These are phyloP conservation scores for Phylloporus arenicola DNA, from an alignment of 768 basidiomycete genomes.

Conservation along the genomic window DNA sequence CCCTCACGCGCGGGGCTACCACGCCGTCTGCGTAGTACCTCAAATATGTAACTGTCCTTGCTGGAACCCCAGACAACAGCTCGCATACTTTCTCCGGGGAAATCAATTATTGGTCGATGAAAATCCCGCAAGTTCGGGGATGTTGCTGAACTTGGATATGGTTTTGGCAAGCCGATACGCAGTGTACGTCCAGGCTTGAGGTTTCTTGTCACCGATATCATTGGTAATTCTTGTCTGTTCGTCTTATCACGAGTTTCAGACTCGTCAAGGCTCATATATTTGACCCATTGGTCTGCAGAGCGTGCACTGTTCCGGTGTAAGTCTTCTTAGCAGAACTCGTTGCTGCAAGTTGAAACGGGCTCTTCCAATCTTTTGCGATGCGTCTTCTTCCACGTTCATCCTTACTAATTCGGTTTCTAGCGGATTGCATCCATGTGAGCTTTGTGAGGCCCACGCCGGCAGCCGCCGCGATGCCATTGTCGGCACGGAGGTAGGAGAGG, in stretches of 20 bases:
- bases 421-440: slow-evolving; percentile 4
- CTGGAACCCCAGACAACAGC: neutral
- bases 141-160: slow-evolving; percentile 54
- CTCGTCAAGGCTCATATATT: neutral
- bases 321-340: slow-evolving; percentile 47
- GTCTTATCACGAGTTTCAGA: neutral
- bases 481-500: slow-evolving; percentile 21
- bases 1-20: slow-evolving; percentile 16
- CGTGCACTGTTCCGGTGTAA: slow-evolving; percentile 57
- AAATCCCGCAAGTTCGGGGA: slow-evolving; percentile 45
- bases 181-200: slow-evolving; percentile 37
- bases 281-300: slow-evolving; percentile 33
- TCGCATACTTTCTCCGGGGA: neutral
- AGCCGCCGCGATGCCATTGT: slow-evolving; percentile 29
- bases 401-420: too few relatives aligned
- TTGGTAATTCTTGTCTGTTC: neutral
- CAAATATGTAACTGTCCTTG: neutral
- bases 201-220: neutral
- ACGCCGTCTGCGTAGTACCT: slow-evolving; percentile 2
- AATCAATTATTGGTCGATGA: slow-evolving; percentile 33
- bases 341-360: too few relatives aligned
- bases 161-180: slow-evolving; percentile 50
- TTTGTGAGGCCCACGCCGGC: slow-evolving; percentile 21
- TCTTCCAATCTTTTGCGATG: too few relatives aligned
- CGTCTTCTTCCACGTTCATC: too few relatives aligned